Base-by-base conservation (phyloP, 2,329 filamentous ascomycete species). In the Fusarium falciforme region DNA sequence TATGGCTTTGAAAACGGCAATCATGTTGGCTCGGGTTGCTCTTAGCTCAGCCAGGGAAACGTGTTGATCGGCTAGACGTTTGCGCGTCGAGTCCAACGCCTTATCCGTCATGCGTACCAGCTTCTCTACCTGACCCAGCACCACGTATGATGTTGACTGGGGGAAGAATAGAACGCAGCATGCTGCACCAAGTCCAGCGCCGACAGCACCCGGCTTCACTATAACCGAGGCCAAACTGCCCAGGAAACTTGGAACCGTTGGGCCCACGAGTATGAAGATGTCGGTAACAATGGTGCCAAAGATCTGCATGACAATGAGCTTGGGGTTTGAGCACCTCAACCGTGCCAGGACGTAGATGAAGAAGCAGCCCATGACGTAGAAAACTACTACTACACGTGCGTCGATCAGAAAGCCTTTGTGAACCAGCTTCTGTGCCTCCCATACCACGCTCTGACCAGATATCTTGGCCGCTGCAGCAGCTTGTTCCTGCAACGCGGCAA, bases 121-220 rank as follows among this genome's bases (percentile, higher is more conserved):
- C 12, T 78, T 78, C 47, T 80, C 77, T 47, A 83, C 76, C 14
- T 80, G 68, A 10, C 76, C 73, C 0, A 88, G 76, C 1, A 86
- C 83, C 3, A 82, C 78, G 27, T 84, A 83, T 0, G 86, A 87
- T 0, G 87, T 86, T 0, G 87, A 88, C 44, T 84, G 83, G 0
- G 87, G 87, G 63, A 88, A 88, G 52, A 88, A 79, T 5, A 88
- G 65, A 1, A 88, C 60, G 6, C 82, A 84, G 52, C 83, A 86
- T 5, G 79, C 83, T 3, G 85, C 63, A 1, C 86, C 87, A 1
- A 88, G 75, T 0, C 83, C 87, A 8, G 85, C 80, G 0, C 85
- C 86, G 20, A 86, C 82, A 1, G 84, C 85, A 1, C 83, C 84
- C 1, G 87, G 87, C 44, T 85, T 84, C 4, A 88, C 80, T 22